These are phyloP conservation scores for Hypoxylon fragiforme DNA, from an alignment of 495 filamentous ascomycete genomes.

Conservation along the genomic window DNA sequence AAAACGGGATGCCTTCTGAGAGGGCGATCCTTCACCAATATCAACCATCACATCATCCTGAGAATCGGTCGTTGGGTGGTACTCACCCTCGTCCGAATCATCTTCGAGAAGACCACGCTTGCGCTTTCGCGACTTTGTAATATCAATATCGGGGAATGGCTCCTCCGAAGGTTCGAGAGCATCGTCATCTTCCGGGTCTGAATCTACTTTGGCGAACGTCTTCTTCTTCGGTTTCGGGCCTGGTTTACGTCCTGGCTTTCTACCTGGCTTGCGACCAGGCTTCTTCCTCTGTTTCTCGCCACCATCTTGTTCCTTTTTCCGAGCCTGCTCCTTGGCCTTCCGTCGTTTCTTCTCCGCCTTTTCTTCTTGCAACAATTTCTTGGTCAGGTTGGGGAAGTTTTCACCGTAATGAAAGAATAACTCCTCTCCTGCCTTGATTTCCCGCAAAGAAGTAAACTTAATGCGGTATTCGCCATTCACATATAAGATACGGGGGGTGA, in stretches of 20 bases:
- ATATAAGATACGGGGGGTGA: slow-evolving; percentile 61
- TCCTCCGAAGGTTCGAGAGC: slow-evolving; percentile 28
- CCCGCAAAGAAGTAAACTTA: slow-evolving; percentile 62
- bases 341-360: slow-evolving; percentile 45
- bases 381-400: slow-evolving; percentile 53
- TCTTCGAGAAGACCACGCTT: slow-evolving; percentile 18
- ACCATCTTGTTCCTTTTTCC: slow-evolving; percentile 18
- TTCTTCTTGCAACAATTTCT: slow-evolving; percentile 50
- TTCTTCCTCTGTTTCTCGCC: slow-evolving; percentile 38
- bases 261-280: slow-evolving; percentile 37
- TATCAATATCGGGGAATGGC: slow-evolving; percentile 21
- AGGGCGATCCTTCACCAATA: slow-evolving; percentile 9
- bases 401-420: slow-evolving; percentile 72
- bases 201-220: slow-evolving; percentile 30
- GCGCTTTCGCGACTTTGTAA: slow-evolving; percentile 27
- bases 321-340: slow-evolving; percentile 37
- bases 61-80: slow-evolving; percentile 27
- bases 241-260: slow-evolving; percentile 37
- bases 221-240: slow-evolving; percentile 38
- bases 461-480: slow-evolving; percentile 70
- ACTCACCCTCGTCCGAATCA: slow-evolving; percentile 31
- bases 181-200: slow-evolving; percentile 32
- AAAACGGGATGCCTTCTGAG: slow-evolving; percentile 13
- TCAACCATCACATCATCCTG: slow-evolving; percentile 28
- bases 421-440: slow-evolving; percentile 66